Conservation (phyloP, 2,329 filamentous ascomycete species). For the Venturia aucupariae region DNA sequence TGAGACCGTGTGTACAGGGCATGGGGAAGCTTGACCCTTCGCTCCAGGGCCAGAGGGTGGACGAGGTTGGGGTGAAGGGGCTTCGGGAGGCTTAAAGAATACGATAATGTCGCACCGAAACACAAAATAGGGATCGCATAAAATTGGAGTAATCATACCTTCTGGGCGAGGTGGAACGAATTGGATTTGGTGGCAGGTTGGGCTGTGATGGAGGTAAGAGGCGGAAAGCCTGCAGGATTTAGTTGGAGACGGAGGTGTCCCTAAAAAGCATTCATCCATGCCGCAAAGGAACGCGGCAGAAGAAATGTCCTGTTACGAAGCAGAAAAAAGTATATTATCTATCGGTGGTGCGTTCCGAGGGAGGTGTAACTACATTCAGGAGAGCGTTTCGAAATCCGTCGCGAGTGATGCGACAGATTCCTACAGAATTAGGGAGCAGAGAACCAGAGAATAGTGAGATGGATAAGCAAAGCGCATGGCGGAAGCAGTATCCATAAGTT, state of each 20-base stretch:
- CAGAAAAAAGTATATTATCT: neutral
- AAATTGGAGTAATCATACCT: neutral
- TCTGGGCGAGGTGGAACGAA: neutral
- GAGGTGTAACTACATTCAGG: neutral
- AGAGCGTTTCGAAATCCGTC: neutral
- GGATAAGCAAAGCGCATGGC: neutral
- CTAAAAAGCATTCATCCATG: neutral
- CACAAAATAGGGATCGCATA: conserved; percentile 1
- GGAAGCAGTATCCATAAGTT: neutral
- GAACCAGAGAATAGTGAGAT: neutral
- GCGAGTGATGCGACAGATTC: neutral
- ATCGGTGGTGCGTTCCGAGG: neutral
- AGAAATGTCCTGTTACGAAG: neutral
- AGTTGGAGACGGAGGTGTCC: neutral
- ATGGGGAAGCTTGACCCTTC: neutral
- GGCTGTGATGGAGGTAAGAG: neutral
- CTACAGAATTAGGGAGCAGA: neutral
- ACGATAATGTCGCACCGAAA: conserved; percentile 2
- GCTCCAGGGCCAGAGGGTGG: conserved; percentile 6
- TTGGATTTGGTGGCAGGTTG: neutral
- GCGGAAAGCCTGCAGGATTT: neutral
- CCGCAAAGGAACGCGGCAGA: neutral
- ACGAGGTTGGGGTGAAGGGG: neutral
- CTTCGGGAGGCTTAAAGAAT: neutral
- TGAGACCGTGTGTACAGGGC: conserved; percentile 4